These are phyloP conservation scores for Beauveria varroae DNA, from an alignment of 2,329 filamentous ascomycete genomes.

Conservation along the genomic window DNA sequence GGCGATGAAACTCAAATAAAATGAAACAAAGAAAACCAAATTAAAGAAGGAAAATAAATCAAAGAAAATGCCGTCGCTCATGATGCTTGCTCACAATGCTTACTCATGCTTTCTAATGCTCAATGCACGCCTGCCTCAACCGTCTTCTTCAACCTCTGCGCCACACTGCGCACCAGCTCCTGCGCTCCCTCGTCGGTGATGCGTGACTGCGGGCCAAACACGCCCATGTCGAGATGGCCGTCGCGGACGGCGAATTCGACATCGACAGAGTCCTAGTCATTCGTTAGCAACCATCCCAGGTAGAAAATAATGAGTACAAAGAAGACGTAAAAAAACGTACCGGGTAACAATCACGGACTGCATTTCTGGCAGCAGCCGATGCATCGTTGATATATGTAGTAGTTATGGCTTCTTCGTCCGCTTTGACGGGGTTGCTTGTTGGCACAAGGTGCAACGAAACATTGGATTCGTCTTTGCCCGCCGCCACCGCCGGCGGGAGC, in stretches of 20 bases:
- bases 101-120: not conserved
- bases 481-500: constrained; percentile 27
- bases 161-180: constrained; percentile 20
- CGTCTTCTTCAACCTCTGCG: constrained; percentile 13
- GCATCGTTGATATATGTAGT: not conserved
- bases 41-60: not conserved
- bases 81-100: constrained; percentile 1
- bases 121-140: not conserved
- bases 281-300: not conserved
- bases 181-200: constrained; percentile 21
- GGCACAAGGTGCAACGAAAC: not conserved
- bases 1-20: not conserved
- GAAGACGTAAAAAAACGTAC: constrained; percentile 18
- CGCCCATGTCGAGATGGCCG: constrained; percentile 29
- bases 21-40: not conserved
- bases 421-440: no score
- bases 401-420: not conserved
- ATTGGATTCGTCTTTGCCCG: not conserved
- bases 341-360: constrained; percentile 18
- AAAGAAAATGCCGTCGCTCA: not conserved
- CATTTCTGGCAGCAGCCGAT: constrained; percentile 17
- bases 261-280: constrained; percentile 30
- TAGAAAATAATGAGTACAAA: not conserved
- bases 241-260: constrained; percentile 30
- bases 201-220: constrained; percentile 28